Evolutionary conservation across 805 yeast genomes (phyloP), one percentile per base, ranked within the genome.

Genomic region (Candida insectalens): DNA sequence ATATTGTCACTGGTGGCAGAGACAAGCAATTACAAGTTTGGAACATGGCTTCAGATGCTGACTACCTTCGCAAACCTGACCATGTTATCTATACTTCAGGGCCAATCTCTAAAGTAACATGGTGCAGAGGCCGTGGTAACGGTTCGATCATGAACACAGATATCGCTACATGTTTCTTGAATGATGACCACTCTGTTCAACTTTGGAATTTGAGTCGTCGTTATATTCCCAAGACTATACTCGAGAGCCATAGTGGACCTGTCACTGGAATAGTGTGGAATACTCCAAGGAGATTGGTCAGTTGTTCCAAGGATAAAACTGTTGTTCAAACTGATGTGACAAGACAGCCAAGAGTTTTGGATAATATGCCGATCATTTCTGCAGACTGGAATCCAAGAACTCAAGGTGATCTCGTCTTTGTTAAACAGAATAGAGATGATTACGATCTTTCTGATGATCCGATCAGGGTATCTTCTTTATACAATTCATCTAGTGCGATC

Each of bases 1-100:
- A 78, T 46, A 70, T 92, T 15, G 77, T 79, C 4, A 83, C 95
- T 15, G 96, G 96, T 12, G 98, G 98, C 6, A 67, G 96, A 46
- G 98, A 92, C 56, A 79, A 81, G 34, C 78, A 77, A 44, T 64
- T 82, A 23, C 84, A 82, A 40, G 74, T 82, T 3, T 84, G 94
- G 89, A 79, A 71, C 46, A 60, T 74, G 68, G 52, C 60, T 6
- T 42, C 62, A 0, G 50, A 54, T 8, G 44, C 59, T 1, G 59
- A 51, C 25, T 67, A 59, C 15, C 48, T 46, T 39, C 36, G 66
- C 30, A 52, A 54, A 30, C 95, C 96, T 0, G 89, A 83, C 22
- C 70, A 71, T 43, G 77, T 77, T 10, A 69, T 89, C 10, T 68
- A 71, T 42, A 74, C 94, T 1, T 77, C 92, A 6, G 80, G 80